Evolutionary conservation across 2,329 filamentous ascomycete species (phyloP), one percentile per base, ranked within the genome.

Genomic region (Sarocladiaceae sp.): DNA sequence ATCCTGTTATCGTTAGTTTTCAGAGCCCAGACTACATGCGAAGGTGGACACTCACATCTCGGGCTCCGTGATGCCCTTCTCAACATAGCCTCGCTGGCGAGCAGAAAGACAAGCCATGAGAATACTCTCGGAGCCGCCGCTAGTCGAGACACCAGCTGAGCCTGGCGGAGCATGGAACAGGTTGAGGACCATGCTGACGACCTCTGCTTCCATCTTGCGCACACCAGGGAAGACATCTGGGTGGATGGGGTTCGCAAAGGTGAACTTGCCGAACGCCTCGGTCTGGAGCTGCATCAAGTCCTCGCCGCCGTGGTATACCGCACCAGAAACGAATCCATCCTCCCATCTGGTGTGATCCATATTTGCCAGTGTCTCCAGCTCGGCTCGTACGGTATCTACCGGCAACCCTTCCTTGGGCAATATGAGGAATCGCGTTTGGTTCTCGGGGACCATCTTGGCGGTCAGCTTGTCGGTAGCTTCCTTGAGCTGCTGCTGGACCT

Each of bases 301-400:
- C 31, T 86, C 78, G 44, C 93, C 93, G 51, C 93, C 93, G 60
- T 97, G 91, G 61, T 98, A 98, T 26, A 98, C 93, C 21, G 93
- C 91, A 23, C 93, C 93, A 33, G 87, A 94, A 45, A 98, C 93
- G 51, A 80, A 83, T 7, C 93, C 93, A 63, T 97, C 91, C 66
- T 98, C 93, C 93, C 93, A 98, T 51, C 85, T 79, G 2, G 90
- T 95, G 66, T 97, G 93, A 56, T 96, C 84, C 85, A 98, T 86
- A 40, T 75, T 81, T 13, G 83, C 82, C 53, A 98, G 72, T 53
- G 80, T 78, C 48, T 83, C 78, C 49, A 98, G 76, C 70, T 96
- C 91, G 48, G 80, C 78, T 54, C 82, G 79, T 33, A 98, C 77
- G 50, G 82, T 80, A 15, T 96, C 89, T 33, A 83, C 74, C 20